Conservation (phyloP, 2,329 filamentous ascomycete genomes). For the Aotearoamyces nothofagi region DNA sequence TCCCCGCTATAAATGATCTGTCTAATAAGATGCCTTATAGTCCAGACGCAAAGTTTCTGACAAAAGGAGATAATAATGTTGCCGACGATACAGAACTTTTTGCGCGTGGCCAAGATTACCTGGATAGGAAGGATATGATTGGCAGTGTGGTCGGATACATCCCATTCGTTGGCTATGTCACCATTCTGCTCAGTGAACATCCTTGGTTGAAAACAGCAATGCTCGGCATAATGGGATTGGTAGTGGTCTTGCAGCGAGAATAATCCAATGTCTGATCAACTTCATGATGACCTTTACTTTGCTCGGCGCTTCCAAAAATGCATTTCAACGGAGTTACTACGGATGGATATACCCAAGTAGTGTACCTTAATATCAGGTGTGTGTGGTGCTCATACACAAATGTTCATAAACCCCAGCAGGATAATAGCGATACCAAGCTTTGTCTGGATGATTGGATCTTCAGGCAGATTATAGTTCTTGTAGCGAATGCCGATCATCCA, state of each 20-base stretch:
- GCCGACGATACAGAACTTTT: slow-evolving; percentile 90
- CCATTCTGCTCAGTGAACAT: slow-evolving; percentile 86
- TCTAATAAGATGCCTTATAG: neutral
- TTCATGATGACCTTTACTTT: no score
- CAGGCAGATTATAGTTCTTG: no score
- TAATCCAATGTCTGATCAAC: no score
- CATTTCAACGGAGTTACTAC: no score
- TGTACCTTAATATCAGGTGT: no score
- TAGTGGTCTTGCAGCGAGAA: slow-evolving; percentile 86
- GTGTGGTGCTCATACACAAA: no score
- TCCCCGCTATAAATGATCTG: neutral
- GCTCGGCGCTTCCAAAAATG: no score
- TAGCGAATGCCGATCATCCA: no score
- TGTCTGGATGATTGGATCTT: no score
- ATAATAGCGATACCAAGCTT: no score
- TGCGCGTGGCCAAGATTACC: slow-evolving; percentile 71
- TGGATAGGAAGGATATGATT: slow-evolving; percentile 80
- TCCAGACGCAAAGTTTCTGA: slow-evolving; percentile 51
- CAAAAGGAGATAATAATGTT: slow-evolving; percentile 93
- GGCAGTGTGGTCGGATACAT: slow-evolving; percentile 86
- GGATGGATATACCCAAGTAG: no score
- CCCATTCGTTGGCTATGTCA: slow-evolving; percentile 92
- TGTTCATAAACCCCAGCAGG: no score
- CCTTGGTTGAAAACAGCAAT: slow-evolving; percentile 95
- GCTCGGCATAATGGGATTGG: slow-evolving; percentile 85